Evolutionary conservation across 192 early-diverging fungal genomes (phyloP).

Genomic region (Cladochytrium replicatum): DNA sequence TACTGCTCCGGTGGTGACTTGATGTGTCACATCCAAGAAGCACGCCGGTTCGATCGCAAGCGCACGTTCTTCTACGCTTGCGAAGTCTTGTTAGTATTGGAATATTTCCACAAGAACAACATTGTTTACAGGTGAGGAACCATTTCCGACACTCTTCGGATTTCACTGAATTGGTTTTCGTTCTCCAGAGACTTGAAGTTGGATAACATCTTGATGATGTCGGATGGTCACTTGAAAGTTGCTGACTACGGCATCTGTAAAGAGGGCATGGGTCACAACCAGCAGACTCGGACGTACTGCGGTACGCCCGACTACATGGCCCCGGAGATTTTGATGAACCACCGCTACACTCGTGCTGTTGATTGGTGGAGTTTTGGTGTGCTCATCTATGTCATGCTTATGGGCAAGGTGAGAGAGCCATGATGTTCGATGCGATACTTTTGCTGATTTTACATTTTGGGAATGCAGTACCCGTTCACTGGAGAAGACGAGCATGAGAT

Average conservation of each 20-base stretch:
- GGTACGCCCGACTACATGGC: slow-evolving; percentile 99
- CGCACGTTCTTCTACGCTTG: slow-evolving; percentile 72
- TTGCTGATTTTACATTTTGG: slow-evolving; percentile 4
- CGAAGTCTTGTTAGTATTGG: slow-evolving; percentile 72
- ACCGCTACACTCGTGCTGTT: slow-evolving; percentile 86
- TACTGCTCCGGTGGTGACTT: background rate
- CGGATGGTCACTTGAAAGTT: slow-evolving; percentile 79
- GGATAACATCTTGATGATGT: slow-evolving; percentile 70
- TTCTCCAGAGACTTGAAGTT: slow-evolving; percentile 66
- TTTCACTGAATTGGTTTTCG: background rate
- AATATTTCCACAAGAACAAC: slow-evolving; percentile 74
- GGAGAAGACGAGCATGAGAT: slow-evolving; percentile 95
- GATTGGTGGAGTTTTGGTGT: slow-evolving; percentile 98
- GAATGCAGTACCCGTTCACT: slow-evolving; percentile 75
- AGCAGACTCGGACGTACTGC: slow-evolving; percentile 41
- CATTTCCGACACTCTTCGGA: background rate
- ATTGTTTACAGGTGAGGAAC: slow-evolving; percentile 54
- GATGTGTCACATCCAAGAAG: slow-evolving; percentile 20
- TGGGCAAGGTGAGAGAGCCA: slow-evolving; percentile 54
- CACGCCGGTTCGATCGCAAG: slow-evolving; percentile 35
- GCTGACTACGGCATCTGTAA: slow-evolving; percentile 84
- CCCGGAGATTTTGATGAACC: slow-evolving; percentile 85
- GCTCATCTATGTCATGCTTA: slow-evolving; percentile 83
- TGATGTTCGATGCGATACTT: background rate
- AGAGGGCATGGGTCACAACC: slow-evolving; percentile 20